Base-by-base conservation (phyloP, 1,284 basidiomycete genomes). In the Leccinum subrobustum region DNA sequence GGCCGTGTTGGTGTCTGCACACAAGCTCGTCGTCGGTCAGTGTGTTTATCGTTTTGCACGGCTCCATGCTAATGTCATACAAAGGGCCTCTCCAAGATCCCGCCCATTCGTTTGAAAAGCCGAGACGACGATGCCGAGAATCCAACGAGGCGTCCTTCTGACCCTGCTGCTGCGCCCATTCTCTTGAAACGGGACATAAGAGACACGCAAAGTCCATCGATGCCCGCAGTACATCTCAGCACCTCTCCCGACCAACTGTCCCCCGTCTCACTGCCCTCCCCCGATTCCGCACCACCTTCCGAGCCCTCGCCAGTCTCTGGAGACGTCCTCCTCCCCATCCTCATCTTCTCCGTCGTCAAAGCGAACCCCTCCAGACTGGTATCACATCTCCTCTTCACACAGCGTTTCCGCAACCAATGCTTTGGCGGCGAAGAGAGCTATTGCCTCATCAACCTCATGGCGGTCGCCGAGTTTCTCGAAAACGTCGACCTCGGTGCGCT, bases 381-480 rank as follows among this genome's bases (percentile, higher is more conserved):
- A 4, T 96, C 93, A 0, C 91, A 96, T 67, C 81, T 98, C 5
- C 78, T 94, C 18, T 98, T 87, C 72, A 89, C 89, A 0, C 93
- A 96, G 66, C 85, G 96, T 20, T 98, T 93, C 76, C 81, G 94
- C 27, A 83, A 85, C 65, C 86, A 89, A 57, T 79, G 84, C 4
- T 79, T 91, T 51, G 78, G 83, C 2, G 92, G 88, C 4, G 94
- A 97, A 70, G 91, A 93, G 65, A 88, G 86, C 57, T 98, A 96
- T 72, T 97, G 95, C 64, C 81, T 96, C 31, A 92, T 97, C 72
- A 98, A 97, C 74, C 79, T 96, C 33, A 88, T 96, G 77, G 96
- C 96, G 6, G 95, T 95, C 1, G 92, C 93, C 2, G 94, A 96
- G 69, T 98, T 97, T 73, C 78, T 98, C 47, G 93, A 96, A 76